These are phyloP conservation scores for Cardamine occulta DNA, from an alignment of 345 rosid genomes.

Conservation along the genomic window DNA sequence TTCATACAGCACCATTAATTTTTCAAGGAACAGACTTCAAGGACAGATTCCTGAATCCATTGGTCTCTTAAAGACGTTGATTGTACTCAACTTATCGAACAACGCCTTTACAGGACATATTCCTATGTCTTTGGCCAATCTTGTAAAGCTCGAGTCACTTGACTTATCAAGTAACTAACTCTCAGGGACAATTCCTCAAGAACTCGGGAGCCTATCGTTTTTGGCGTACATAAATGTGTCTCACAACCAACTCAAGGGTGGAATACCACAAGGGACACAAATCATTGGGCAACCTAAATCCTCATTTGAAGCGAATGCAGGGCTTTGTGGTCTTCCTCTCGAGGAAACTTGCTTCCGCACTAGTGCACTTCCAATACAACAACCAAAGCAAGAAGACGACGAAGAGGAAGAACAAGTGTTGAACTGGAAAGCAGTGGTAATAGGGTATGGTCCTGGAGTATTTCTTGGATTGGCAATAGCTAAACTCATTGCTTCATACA, in stretches of 20 bases:
- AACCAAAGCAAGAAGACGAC: background rate
- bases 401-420: background rate
- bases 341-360: background rate
- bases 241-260: constrained; percentile 20
- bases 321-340: constrained; percentile 37
- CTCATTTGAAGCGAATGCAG: constrained; percentile 23
- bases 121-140: constrained; percentile 1
- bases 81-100: constrained; percentile 15
- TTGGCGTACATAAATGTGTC: constrained; percentile 20
- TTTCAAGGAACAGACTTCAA: background rate
- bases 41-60: constrained; percentile 24
- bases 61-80: background rate
- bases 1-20: background rate
- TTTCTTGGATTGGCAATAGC: constrained; percentile 29
- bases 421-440: constrained; percentile 25
- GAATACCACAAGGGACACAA: constrained; percentile 22
- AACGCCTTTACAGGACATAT: constrained; percentile 10
- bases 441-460: constrained; percentile 10
- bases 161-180: constrained; percentile 29
- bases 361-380: background rate
- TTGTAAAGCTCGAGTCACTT: background rate
- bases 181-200: constrained; percentile 27
- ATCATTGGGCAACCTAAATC: background rate
- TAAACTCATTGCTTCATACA: constrained; percentile 17
- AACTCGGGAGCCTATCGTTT: constrained; percentile 7